Percentiles rank a stretch among this genome's conserved stretches.
phyloP scores from a whole-genome alignment of 169 alveolate species.

The Plasmodium ovale region DNA sequence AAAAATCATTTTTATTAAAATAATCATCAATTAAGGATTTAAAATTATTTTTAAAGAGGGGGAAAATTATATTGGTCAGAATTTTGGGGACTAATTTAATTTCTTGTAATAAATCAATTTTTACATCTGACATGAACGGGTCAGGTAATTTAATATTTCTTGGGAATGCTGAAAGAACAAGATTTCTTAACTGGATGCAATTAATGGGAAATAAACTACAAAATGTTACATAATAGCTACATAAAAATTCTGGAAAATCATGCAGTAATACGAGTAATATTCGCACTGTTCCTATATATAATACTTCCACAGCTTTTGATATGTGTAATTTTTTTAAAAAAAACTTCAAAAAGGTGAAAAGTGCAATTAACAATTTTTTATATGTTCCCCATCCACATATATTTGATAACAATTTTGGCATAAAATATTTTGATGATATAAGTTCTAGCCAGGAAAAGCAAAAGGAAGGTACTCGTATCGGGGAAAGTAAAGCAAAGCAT shows the following conservation, averaged over 20 bases:
- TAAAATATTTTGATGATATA: slow-evolving; percentile 79
- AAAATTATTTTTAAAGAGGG: slow-evolving; percentile 75
- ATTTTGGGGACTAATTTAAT: slow-evolving; percentile 90
- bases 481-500: slow-evolving; percentile 53
- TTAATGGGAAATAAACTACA: slow-evolving; percentile 94
- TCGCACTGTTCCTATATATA: slow-evolving; percentile 84
- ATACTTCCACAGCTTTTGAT: slow-evolving; percentile 75
- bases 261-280: slow-evolving; percentile 92
- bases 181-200: slow-evolving; percentile 94
- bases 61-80: slow-evolving; percentile 73
- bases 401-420: slow-evolving; percentile 90
- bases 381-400: slow-evolving; percentile 87
- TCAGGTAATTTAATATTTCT: slow-evolving; percentile 93
- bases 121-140: slow-evolving; percentile 92
- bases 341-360: slow-evolving; percentile 81
- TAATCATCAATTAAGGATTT: slow-evolving; percentile 76
- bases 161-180: slow-evolving; percentile 96
- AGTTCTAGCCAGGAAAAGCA: slow-evolving; percentile 76
- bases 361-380: slow-evolving; percentile 83
- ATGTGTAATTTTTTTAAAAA: slow-evolving; percentile 76
- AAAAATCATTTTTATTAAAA: slow-evolving; percentile 81
- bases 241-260: slow-evolving; percentile 97
- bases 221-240: slow-evolving; percentile 93
- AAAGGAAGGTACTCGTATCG: slow-evolving; percentile 68
- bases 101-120: slow-evolving; percentile 92